Conservation (phyloP, 2,329 filamentous ascomycete species). For the Phaeophleospora eucalypticola region DNA sequence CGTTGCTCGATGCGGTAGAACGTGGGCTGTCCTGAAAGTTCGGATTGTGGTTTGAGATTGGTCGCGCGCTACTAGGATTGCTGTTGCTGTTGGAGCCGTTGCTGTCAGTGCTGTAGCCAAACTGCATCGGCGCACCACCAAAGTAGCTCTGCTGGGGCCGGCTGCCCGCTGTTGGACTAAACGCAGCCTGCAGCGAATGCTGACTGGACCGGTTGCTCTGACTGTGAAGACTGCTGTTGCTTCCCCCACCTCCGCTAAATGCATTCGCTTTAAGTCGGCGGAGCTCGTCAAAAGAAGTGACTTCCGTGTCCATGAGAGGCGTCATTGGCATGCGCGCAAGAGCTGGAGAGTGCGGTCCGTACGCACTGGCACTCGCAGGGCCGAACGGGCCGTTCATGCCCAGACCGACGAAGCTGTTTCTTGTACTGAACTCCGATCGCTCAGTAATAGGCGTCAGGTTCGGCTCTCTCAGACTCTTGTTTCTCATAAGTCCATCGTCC, state of each 20-base stretch:
- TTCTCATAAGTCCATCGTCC: conserved; percentile 57
- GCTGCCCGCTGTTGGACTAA: conserved; percentile 12
- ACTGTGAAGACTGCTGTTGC: conserved; percentile 10
- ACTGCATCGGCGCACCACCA: conserved; percentile 23
- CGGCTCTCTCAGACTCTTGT: conserved; percentile 77
- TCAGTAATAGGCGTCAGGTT: conserved; percentile 96
- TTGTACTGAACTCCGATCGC: conserved; percentile 89
- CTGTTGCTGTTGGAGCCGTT: conserved; percentile 16
- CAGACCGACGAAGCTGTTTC: conserved; percentile 72
- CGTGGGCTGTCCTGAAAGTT: conserved; percentile 18
- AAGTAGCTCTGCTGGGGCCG: conserved; percentile 15
- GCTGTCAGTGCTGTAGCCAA: conserved; percentile 22
- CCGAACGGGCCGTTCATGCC: conserved; percentile 53
- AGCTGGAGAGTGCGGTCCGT: conserved; percentile 73
- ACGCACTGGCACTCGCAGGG: conserved; percentile 50
- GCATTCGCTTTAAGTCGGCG: conserved; percentile 49
- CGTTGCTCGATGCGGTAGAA: conserved; percentile 14
- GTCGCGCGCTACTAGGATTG: conserved; percentile 11
- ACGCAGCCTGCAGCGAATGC: conserved; percentile 12
- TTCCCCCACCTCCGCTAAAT: conserved; percentile 47
- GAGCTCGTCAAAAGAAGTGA: conserved; percentile 27
- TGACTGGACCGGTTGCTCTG: conserved; percentile 20
- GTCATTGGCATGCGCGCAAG: conserved; percentile 54
- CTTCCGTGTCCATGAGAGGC: conserved; percentile 24
- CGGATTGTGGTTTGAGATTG: conserved; percentile 5